phyloP scores from a whole-genome alignment of 192 early-diverging fungal genomes.

The Phycomyces nitens region DNA sequence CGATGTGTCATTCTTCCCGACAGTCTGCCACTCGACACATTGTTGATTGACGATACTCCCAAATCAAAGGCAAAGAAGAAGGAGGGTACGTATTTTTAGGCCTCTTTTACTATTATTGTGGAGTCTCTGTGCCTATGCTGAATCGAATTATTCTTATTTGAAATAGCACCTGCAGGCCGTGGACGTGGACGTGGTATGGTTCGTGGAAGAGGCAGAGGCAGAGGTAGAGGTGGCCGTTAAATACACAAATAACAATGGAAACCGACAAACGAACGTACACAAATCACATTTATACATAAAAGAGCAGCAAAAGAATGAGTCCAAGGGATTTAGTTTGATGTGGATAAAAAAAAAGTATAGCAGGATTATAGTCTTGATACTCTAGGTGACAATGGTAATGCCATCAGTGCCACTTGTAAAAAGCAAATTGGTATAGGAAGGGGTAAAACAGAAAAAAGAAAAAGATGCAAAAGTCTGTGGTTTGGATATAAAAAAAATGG shows the following conservation, averaged over 20 bases:
- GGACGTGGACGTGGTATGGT: slow-evolving; percentile 74
- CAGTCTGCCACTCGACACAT: slow-evolving; percentile 89
- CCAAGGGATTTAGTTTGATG: not conserved
- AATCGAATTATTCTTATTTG: not conserved
- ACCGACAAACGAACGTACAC: not conserved
- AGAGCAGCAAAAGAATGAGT: not conserved
- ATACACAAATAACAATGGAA: not conserved
- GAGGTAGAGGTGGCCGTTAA: slow-evolving; percentile 31
- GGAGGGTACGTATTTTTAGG: slow-evolving; percentile 41
- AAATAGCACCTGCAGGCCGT: slow-evolving; percentile 40
- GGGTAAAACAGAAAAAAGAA: too few relatives aligned
- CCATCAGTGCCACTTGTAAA: too few relatives aligned
- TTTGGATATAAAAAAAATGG: too few relatives aligned
- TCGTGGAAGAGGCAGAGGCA: slow-evolving; percentile 60
- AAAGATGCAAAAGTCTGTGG: too few relatives aligned
- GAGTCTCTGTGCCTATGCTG: not conserved
- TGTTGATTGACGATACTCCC: slow-evolving; percentile 92
- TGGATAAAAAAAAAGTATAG: not conserved
- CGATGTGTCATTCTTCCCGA: slow-evolving; percentile 96
- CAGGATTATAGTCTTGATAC: too few relatives aligned
- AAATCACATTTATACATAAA: slow-evolving; percentile 2
- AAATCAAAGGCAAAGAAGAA: slow-evolving; percentile 91
- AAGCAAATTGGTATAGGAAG: too few relatives aligned
- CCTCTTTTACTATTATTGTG: slow-evolving; percentile 6
- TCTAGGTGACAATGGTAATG: too few relatives aligned